Percentiles rank a stretch among this genome's conserved stretches.
Evolutionary conservation across 805 yeast species (phyloP).

Genomic region (Zygoascus tannicola): DNA sequence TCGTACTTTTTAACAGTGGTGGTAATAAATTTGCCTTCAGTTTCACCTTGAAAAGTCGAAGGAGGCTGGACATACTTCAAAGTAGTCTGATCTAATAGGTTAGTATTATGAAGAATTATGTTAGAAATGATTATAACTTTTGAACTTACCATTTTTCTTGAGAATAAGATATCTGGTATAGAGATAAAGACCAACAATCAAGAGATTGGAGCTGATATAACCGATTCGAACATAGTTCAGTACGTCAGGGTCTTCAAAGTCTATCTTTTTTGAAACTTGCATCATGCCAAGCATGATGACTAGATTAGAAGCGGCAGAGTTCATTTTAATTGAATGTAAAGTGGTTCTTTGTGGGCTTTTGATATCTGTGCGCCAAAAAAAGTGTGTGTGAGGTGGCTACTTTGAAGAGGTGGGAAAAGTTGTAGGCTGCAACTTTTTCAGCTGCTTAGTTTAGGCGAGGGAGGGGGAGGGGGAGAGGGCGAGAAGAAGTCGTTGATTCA

Average conservation of each 20-base stretch:
- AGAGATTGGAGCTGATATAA: constrained; percentile 55
- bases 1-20: constrained; percentile 95
- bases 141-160: constrained; percentile 51
- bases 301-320: constrained; percentile 80
- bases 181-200: constrained; percentile 59
- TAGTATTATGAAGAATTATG: background rate
- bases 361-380: no score
- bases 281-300: constrained; percentile 90
- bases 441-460: background rate
- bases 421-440: background rate
- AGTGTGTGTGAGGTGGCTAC: background rate
- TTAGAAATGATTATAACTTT: no score
- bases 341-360: no score
- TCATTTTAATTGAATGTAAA: constrained; percentile 40
- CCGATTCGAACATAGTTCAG: constrained; percentile 66
- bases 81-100: constrained; percentile 57
- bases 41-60: constrained; percentile 64
- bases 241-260: constrained; percentile 74
- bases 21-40: constrained; percentile 60
- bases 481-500: no score
- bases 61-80: constrained; percentile 85
- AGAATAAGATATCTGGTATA: constrained; percentile 51
- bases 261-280: constrained; percentile 85
- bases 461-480: background rate
- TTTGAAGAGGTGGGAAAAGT: background rate